These are phyloP conservation scores for Aechmea fasciata DNA, from an alignment of 176 grass and related monocot genomes.

Conservation along the genomic window DNA sequence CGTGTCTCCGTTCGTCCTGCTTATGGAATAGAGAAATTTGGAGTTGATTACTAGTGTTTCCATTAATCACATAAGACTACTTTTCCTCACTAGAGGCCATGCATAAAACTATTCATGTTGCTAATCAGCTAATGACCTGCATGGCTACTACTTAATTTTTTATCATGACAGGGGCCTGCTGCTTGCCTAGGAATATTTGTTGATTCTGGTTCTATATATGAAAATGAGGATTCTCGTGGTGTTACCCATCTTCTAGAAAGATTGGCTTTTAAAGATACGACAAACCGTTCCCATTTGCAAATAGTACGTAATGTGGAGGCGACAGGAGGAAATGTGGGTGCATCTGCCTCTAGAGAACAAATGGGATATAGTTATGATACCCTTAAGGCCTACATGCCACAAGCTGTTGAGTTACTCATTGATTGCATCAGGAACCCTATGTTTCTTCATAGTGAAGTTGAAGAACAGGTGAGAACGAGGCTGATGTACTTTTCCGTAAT, in stretches of 20 bases:
- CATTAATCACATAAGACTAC: background rate
- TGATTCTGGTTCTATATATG: constrained; percentile 71
- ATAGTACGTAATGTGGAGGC: constrained; percentile 56
- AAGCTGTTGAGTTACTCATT: constrained; percentile 57
- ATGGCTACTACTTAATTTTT: background rate
- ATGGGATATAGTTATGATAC: constrained; percentile 77
- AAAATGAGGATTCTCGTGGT: constrained; percentile 35
- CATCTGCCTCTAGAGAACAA: constrained; percentile 52
- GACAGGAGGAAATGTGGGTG: constrained; percentile 48
- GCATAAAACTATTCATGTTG: background rate
- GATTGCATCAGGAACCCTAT: constrained; percentile 61
- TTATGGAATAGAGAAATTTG: background rate
- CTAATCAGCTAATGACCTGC: background rate
- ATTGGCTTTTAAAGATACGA: constrained; percentile 82
- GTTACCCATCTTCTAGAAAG: constrained; percentile 57
- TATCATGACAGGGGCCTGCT: constrained; percentile 46
- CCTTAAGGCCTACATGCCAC: constrained; percentile 59
- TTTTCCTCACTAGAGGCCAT: background rate
- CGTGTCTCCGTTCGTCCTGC: background rate
- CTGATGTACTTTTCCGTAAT: background rate
- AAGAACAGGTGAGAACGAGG: constrained; percentile 39
- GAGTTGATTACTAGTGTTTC: background rate
- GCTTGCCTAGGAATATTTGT: constrained; percentile 65
- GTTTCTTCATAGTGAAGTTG: constrained; percentile 54
- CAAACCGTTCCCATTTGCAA: constrained; percentile 41